phyloP scores from a whole-genome alignment of 331 rosid species.

The Malus hybrid region DNA sequence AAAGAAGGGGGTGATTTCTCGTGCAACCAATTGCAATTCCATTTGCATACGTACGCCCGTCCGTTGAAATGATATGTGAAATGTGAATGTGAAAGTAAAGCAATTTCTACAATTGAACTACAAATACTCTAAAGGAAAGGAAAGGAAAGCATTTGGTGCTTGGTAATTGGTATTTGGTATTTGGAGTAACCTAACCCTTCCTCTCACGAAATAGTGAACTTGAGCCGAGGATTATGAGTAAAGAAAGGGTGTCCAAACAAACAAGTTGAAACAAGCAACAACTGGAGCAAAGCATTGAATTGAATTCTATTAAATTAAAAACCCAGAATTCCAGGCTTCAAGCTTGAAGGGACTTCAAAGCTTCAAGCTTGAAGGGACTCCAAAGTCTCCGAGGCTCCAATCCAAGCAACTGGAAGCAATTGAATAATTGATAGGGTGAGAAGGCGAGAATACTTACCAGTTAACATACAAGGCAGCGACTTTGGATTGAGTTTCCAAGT shows the following conservation, averaged over 20 bases:
- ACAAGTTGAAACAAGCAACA: conserved; percentile 33
- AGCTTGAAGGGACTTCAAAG: no score
- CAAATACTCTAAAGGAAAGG: background rate
- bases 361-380: no score
- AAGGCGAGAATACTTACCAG: background rate
- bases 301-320: background rate
- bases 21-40: conserved; percentile 24
- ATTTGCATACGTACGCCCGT: no score
- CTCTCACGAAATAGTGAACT: conserved; percentile 21
- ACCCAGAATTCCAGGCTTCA: background rate
- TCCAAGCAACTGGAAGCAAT: background rate
- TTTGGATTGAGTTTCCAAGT: no score
- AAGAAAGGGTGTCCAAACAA: conserved; percentile 40
- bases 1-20: conserved; percentile 34
- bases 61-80: conserved; percentile 1
- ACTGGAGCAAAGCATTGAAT: conserved; percentile 17
- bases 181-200: background rate
- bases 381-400: no score
- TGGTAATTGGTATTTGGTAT: conserved; percentile 1
- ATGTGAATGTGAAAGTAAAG: conserved; percentile 12
- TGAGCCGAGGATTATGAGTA: conserved; percentile 32
- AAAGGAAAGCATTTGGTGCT: background rate
- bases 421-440: background rate
- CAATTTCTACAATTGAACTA: conserved; percentile 19
- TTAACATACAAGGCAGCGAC: background rate